phyloP scores from a whole-genome alignment of 2,329 filamentous ascomycete species.

The Neonectria ditissima region DNA sequence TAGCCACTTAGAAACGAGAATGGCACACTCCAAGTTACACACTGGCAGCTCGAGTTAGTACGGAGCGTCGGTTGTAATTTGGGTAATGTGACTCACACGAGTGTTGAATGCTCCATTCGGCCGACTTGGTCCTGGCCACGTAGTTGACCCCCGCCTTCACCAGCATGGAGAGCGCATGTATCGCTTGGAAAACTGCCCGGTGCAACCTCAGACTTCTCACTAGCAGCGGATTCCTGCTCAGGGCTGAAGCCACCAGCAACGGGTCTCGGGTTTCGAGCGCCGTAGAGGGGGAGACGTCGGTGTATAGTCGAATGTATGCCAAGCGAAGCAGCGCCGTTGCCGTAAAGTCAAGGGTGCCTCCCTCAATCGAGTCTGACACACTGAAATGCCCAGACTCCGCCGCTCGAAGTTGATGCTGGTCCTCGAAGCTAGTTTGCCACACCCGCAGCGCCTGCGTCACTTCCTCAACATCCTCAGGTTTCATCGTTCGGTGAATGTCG shows the following conservation, averaged over 20 bases:
- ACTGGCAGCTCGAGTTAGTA: constrained; percentile 51
- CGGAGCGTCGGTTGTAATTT: neutral
- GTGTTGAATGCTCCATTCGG: constrained; percentile 73
- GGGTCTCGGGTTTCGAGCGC: constrained; percentile 75
- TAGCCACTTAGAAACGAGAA: constrained; percentile 71
- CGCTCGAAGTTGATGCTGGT: constrained; percentile 63
- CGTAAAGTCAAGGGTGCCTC: constrained; percentile 74
- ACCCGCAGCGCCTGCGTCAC: constrained; percentile 65
- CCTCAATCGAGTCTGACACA: constrained; percentile 63
- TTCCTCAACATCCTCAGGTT: constrained; percentile 67
- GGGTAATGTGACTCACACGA: constrained; percentile 59
- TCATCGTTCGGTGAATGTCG: constrained; percentile 62
- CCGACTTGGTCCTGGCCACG: constrained; percentile 69
- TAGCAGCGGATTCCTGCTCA: constrained; percentile 69
- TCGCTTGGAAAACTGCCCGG: constrained; percentile 74
- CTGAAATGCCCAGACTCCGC: constrained; percentile 60
- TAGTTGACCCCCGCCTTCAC: constrained; percentile 73
- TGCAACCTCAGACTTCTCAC: constrained; percentile 70
- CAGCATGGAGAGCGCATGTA: constrained; percentile 75
- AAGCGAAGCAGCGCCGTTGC: constrained; percentile 70
- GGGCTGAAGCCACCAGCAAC: constrained; percentile 68
- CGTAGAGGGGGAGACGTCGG: constrained; percentile 71
- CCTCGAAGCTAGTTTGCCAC: constrained; percentile 71
- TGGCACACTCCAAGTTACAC: constrained; percentile 71
- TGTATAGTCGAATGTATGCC: constrained; percentile 74